phyloP scores from a whole-genome alignment of 257 asterid species.

The Ehretia macrophylla region DNA sequence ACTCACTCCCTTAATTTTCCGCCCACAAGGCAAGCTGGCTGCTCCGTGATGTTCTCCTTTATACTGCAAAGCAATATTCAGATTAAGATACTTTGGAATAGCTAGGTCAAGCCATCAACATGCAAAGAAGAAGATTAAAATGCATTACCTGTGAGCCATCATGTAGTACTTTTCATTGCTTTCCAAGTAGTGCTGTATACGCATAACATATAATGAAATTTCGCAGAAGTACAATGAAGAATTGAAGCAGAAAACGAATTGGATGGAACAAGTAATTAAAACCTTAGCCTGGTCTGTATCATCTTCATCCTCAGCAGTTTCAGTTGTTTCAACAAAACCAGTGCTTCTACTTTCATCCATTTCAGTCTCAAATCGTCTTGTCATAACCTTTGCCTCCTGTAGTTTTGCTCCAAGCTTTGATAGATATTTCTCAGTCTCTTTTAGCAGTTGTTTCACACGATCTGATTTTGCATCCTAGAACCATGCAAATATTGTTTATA shows the following conservation, averaged over 20 bases:
- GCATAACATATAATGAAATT: constrained; percentile 15
- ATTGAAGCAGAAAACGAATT: constrained; percentile 10
- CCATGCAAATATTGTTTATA: constrained; percentile 13
- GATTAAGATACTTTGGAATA: background rate
- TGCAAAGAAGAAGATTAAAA: constrained; percentile 13
- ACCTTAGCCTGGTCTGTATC: constrained; percentile 99
- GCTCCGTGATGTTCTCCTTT: constrained; percentile 72
- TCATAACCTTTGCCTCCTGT: constrained; percentile 74
- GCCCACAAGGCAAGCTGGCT: constrained; percentile 74
- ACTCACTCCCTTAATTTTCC: constrained; percentile 97
- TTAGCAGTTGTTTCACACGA: constrained; percentile 81
- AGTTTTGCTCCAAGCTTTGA: constrained; percentile 89
- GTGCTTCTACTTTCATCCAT: constrained; percentile 50
- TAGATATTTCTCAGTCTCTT: constrained; percentile 96
- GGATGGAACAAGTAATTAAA: constrained; percentile 6
- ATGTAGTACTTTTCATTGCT: constrained; percentile 97
- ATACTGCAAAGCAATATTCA: constrained; percentile 50
- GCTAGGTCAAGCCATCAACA: constrained; percentile 14
- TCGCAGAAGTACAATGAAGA: constrained; percentile 10
- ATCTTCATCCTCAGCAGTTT: constrained; percentile 67
- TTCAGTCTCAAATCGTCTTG: constrained; percentile 72
- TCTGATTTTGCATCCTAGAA: constrained; percentile 96
- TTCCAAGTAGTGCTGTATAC: constrained; percentile 93
- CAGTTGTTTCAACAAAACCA: constrained; percentile 56
- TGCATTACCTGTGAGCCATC: constrained; percentile 97